Evolutionary conservation across 768 basidiomycete species (phyloP).

Genomic region (Xerocomellus chrysenteron): DNA sequence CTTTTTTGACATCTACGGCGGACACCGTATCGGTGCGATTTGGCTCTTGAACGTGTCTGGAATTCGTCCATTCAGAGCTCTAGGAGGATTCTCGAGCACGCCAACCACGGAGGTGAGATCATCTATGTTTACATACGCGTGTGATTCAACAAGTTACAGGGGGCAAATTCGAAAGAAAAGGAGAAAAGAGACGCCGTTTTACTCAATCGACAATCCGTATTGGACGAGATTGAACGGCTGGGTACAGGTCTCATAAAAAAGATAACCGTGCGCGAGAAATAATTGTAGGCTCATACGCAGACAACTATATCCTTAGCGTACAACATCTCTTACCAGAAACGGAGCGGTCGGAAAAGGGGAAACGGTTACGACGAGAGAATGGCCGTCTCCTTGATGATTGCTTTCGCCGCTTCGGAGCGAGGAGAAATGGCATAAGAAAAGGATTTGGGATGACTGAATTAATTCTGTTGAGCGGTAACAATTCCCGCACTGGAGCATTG

Average conservation of each 20-base stretch:
- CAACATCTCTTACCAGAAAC: neutral
- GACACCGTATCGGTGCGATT: slow-evolving; percentile 73
- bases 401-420: slow-evolving; percentile 28
- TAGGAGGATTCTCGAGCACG: slow-evolving; percentile 75
- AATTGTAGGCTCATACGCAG: neutral
- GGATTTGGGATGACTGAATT: slow-evolving; percentile 30
- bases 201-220: slow-evolving; percentile 64
- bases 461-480: slow-evolving; percentile 1
- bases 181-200: slow-evolving; percentile 57
- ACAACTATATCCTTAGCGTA: neutral
- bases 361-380: slow-evolving; percentile 19
- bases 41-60: slow-evolving; percentile 78
- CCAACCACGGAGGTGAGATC: slow-evolving; percentile 44
- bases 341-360: neutral
- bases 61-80: slow-evolving; percentile 70
- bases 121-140: neutral
- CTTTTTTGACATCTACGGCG: slow-evolving; percentile 84
- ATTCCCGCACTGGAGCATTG: neutral
- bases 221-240: slow-evolving; percentile 75
- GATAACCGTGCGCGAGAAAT: slow-evolving; percentile 29
- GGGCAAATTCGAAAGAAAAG: slow-evolving; percentile 38
- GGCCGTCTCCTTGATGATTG: slow-evolving; percentile 30
- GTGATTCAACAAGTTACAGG: slow-evolving; percentile 16
- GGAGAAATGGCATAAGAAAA: slow-evolving; percentile 32
- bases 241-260: slow-evolving; percentile 65